Conservation (phyloP, 176 grass and related monocot species). For the Hyparrhenia diplandra region DNA sequence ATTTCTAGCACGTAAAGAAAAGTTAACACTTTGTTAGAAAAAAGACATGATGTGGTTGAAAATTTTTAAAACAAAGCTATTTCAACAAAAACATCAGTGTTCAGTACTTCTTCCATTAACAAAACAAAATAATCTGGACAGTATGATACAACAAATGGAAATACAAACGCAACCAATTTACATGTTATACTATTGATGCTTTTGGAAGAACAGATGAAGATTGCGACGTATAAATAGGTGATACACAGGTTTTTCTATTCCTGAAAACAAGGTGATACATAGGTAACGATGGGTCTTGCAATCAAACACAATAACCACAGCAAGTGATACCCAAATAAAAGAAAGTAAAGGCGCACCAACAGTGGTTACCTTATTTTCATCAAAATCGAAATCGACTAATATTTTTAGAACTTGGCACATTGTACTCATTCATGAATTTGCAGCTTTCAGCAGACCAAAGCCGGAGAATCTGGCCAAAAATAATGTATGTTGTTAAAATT, state of each 20-base stretch:
- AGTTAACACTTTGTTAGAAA: neutral
- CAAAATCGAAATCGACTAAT: constrained; percentile 85
- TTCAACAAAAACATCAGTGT: neutral
- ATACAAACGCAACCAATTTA: neutral
- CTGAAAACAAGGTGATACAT: neutral
- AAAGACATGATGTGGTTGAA: neutral
- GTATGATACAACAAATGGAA: constrained; percentile 2
- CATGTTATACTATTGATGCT: neutral
- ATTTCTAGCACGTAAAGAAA: constrained; percentile 16
- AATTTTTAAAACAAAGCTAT: neutral
- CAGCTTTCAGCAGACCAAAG: constrained; percentile 93
- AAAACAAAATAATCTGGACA: constrained; percentile 10
- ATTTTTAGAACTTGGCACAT: constrained; percentile 48
- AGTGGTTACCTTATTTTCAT: constrained; percentile 88
- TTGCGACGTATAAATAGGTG: neutral
- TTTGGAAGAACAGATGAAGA: neutral
- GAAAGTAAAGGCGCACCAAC: neutral
- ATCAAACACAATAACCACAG: neutral
- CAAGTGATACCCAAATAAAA: constrained; percentile 1
- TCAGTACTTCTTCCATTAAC: neutral
- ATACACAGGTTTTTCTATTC: no score
- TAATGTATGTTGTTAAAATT: constrained; percentile 1
- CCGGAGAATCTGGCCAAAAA: constrained; percentile 49
- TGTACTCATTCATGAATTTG: constrained; percentile 74
- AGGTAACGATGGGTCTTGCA: neutral